Evolutionary conservation across 2,329 filamentous ascomycete species (phyloP).

Genomic region (Monosporascus sp.): DNA sequence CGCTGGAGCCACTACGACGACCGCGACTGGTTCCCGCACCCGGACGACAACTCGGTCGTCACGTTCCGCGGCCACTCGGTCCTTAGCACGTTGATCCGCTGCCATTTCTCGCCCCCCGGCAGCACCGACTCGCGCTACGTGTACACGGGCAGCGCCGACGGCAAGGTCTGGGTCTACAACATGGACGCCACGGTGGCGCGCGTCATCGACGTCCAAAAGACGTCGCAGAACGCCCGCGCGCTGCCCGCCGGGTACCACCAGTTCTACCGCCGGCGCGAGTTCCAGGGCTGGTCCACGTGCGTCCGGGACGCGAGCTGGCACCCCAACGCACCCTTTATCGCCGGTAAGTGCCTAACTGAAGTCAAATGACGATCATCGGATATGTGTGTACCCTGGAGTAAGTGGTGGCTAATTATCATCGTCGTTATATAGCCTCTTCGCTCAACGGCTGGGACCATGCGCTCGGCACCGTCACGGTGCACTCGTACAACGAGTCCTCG

Average conservation of each 20-base stretch:
- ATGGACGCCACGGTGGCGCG: conserved; percentile 80
- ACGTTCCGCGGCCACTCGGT: conserved; percentile 91
- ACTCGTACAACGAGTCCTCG: conserved; percentile 67
- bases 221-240: conserved; percentile 60
- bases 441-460: conserved; percentile 76
- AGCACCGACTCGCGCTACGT: conserved; percentile 90
- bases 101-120: conserved; percentile 85
- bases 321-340: conserved; percentile 75
- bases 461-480: conserved; percentile 70
- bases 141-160: conserved; percentile 86
- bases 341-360: conserved; percentile 37
- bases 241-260: conserved; percentile 49
- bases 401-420: background rate
- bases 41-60: conserved; percentile 84
- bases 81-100: conserved; percentile 84
- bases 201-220: conserved; percentile 70
- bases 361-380: too few species aligned
- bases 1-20: conserved; percentile 63
- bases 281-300: conserved; percentile 65
- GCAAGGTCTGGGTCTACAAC: conserved; percentile 88
- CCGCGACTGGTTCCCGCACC: conserved; percentile 65
- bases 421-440: conserved; percentile 57
- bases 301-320: conserved; percentile 91
- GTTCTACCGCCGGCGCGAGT: conserved; percentile 50
- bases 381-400: too few species aligned